Base-by-base conservation (phyloP, 805 yeast species). In the Monosporozyma aerobia region DNA sequence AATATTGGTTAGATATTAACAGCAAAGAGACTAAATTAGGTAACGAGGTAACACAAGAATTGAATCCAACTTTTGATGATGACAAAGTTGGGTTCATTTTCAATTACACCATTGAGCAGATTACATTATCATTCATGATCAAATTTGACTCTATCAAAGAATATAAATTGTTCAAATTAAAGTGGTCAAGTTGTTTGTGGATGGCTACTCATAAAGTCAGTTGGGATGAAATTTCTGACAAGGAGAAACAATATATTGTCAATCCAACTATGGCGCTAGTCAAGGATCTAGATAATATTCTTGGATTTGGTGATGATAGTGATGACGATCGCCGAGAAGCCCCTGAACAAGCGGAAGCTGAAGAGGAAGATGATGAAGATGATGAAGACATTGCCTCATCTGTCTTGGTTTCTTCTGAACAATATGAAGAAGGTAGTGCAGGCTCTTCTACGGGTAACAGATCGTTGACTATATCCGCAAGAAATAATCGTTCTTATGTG, bases 401-500 rank as follows among this genome's bases (percentile, higher is more conserved):
- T 30, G 53, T 39, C 10, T 50, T 61, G 2, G 19, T 58, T 14
- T 60, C 62, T 14, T 59, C 69, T 10, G 59, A 54, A 48, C 52
- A 54, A 27, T 59, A 56, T 46, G 57, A 50, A 13, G 59, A 60
- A 43, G 44, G 23, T 13, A 32, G 64, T 55, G 40, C 61, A 56
- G 30, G 19, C 5, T 16, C 47, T 49, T 55, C 47, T 65, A 63
- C 37, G 59, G 69, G 51, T 77, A 89, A 89, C 64, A 76, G 80
- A 50, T 82, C 80, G 23, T 73, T 90, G 61, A 82, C 86, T 1
- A 82, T 88, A 8, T 90, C 95, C 0, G 78, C 71, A 55, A 77
- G 77, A 52, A 82, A 82, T 58, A 83, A 87, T 60, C 75, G 94
- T 37, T 78, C 95, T 0, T 90, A 78, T 64, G 90, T 90, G 32